Evolutionary conservation across 2,329 filamentous ascomycete species (phyloP), one percentile per base, ranked within the genome.

Genomic region (Aureobasidium uvarum): DNA sequence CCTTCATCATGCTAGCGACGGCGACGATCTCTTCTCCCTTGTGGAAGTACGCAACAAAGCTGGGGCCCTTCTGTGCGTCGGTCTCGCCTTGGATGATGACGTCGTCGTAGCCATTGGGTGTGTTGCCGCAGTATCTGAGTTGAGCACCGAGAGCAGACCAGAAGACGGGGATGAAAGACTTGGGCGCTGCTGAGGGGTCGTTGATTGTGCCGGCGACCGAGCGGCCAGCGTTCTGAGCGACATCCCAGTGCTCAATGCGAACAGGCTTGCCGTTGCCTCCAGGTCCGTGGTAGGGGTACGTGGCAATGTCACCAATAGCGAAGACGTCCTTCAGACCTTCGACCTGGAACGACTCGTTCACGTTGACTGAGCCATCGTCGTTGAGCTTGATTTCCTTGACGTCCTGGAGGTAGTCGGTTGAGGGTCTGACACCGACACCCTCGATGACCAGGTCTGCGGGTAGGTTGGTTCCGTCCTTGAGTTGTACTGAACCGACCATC

Each of bases 201-300:
- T 87, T 84, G 73, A 99, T 96, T 71, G 90, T 86, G 62, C 83
- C 82, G 1, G 92, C 95, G 1, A 89, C 94, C 28, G 85, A 84
- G 50, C 94, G 90, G 2, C 95, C 95, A 1, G 91, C 83, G 73
- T 98, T 97, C 74, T 98, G 95, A 5, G 95, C 95, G 2, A 99
- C 95, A 77, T 97, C 94, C 95, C 95, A 99, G 76, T 99, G 95
- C 81, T 99, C 95, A 74, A 98, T 97, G 68, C 95, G 89, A 0
- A 89, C 86, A 20, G 84, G 83, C 51, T 83, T 83, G 68, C 90
- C 91, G 18, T 89, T 84, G 31, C 91, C 89, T 28, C 91, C 92
- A 0, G 95, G 95, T 1, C 95, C 95, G 75, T 91, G 85, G 80
- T 99, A 99, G 0, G 95, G 95, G 77, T 92, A 97, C 0, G 90